phyloP scores from a whole-genome alignment of 1,139 yeast species.

The Taphrina pruni region DNA sequence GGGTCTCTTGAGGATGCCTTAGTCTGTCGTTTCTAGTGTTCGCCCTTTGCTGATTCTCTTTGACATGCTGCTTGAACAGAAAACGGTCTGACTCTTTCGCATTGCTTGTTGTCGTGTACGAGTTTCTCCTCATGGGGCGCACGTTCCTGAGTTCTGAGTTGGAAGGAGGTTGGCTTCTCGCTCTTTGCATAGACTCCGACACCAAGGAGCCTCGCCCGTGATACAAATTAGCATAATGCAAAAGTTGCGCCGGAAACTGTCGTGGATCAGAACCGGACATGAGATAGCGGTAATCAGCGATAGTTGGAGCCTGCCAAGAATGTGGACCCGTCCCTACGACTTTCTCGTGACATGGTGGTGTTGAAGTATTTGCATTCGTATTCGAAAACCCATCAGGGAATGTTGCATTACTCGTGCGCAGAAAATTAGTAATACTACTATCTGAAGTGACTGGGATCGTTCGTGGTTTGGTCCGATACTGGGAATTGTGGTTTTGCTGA shows the following conservation, averaged over 20 bases:
- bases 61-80: not conserved
- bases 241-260: not conserved
- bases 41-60: slow-evolving; percentile 2
- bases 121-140: not conserved
- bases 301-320: slow-evolving; percentile 6
- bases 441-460: not conserved
- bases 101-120: not conserved
- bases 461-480: not conserved
- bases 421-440: not conserved
- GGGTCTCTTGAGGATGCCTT: not conserved
- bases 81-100: not conserved
- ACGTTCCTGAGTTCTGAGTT: not conserved
- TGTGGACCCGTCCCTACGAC: not conserved
- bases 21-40: not conserved
- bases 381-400: not conserved
- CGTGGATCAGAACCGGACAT: not conserved
- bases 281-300: not conserved
- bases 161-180: slow-evolving; percentile 14
- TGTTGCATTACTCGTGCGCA: not conserved
- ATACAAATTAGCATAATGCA: slow-evolving; percentile 2
- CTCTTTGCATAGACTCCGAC: slow-evolving; percentile 13
- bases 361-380: not conserved
- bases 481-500: not conserved
- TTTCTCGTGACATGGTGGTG: not conserved
- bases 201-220: not conserved